Evolutionary conservation across 805 yeast genomes (phyloP), one percentile per base, ranked within the genome.

Genomic region (Kluyveromyces aestuarii): DNA sequence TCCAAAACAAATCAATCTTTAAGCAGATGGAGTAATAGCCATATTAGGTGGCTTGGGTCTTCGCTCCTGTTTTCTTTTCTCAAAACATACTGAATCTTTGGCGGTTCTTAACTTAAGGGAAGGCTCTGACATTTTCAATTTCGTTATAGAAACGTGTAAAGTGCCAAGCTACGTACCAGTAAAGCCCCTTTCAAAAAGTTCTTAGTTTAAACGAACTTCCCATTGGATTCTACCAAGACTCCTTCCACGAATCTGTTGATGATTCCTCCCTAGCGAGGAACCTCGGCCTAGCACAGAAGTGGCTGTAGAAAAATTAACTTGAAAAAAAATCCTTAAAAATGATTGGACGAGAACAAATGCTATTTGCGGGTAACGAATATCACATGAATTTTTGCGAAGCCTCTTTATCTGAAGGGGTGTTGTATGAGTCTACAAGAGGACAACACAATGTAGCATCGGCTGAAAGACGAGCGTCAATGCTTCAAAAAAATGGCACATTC

Each of bases 51-150:
- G 33, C n/a, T 27, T 8, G 10, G 33, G 10, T 27, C 33, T 10
- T 8, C 10, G 8, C 33, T 27, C 33, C n/a, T 19, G 30, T 16
- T 6, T 16, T 18, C 18, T n/a, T 14, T 11, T 16, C 18, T 25
- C 18, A 16, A n/a, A 39, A 66, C 71, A 50, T 67, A 67, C 70
- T 25, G 72, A 58, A 47, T 69, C 71, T 62, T 68, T 69, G 41
- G 71, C 69, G 37, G 57, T 50, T 50, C 62, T 68, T 36, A 68
- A 55, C 49, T 67, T 69, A 30, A 56, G 50, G 45, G 67, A 54
- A 41, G 67, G 64, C 44, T 63, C 67, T n/a, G 60, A 49, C 55
- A 52, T 52, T 18, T 37, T 35, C n/a, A 30, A 33, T 27, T 30
- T 27, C 27, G 16, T 16, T 42, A 6, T 17, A 25, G 17, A 8